phyloP scores from a whole-genome alignment of 306 rosid species.

The Nissolia schottii region DNA sequence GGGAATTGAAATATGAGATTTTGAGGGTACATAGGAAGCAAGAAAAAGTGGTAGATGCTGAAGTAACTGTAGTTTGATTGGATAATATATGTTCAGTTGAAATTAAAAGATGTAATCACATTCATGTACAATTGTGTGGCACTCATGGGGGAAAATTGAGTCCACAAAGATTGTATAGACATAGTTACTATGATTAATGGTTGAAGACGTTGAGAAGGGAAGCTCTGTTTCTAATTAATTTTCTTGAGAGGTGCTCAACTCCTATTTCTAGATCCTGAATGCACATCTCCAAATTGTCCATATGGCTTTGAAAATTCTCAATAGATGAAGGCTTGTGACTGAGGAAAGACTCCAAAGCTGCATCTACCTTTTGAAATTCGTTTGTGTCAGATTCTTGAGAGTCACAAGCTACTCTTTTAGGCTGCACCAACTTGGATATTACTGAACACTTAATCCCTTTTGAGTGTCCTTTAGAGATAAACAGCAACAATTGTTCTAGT shows the following conservation, averaged over 20 bases:
- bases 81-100: neutral
- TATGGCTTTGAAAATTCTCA: constrained; percentile 14
- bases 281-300: constrained; percentile 26
- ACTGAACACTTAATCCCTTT: constrained; percentile 26
- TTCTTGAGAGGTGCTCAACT: constrained; percentile 28
- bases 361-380: constrained; percentile 29
- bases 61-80: neutral
- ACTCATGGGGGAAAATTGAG: constrained; percentile 23
- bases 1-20: neutral
- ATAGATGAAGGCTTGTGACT: constrained; percentile 5
- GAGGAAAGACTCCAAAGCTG: constrained; percentile 2
- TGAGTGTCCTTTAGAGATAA: constrained; percentile 18
- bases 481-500: constrained; percentile 22
- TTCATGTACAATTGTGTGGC: constrained; percentile 22
- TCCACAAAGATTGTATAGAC: neutral
- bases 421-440: constrained; percentile 26
- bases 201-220: constrained; percentile 33
- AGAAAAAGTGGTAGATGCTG: neutral
- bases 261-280: constrained; percentile 32
- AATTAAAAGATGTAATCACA: neutral
- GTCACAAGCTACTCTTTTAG: constrained; percentile 20
- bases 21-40: neutral
- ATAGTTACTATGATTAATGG: constrained; percentile 7
- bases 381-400: constrained; percentile 10
- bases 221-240: constrained; percentile 30